phyloP scores from a whole-genome alignment of 352 stramenopile species.

The Aphanomyces stellatus region DNA sequence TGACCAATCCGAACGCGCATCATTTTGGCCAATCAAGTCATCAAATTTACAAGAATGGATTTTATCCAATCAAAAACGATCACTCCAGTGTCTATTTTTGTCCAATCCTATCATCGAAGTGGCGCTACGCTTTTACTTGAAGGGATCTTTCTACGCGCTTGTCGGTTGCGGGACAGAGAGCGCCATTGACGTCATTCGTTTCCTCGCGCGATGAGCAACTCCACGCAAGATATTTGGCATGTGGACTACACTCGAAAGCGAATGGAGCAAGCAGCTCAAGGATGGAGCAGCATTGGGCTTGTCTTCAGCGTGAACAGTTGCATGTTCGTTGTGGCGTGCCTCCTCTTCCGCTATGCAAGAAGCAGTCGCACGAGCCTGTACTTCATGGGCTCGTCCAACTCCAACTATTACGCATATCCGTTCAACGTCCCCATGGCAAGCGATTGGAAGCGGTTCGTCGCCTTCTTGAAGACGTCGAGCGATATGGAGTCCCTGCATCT shows the following conservation, averaged over 20 bases:
- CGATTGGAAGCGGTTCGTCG: constrained; percentile 4
- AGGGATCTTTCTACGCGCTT: background rate
- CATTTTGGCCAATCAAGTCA: background rate
- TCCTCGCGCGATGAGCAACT: background rate
- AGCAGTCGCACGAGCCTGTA: constrained; percentile 18
- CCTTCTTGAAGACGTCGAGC: background rate
- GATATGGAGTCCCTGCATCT: constrained; percentile 9
- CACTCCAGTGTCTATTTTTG: background rate
- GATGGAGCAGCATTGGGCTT: constrained; percentile 13
- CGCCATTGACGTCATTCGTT: background rate
- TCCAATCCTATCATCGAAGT: background rate
- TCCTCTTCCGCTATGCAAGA: constrained; percentile 1
- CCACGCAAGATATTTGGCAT: constrained; percentile 16
- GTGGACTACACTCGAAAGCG: constrained; percentile 18
- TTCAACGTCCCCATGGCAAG: background rate
- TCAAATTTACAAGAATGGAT: background rate
- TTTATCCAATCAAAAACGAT: background rate
- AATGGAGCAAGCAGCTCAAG: constrained; percentile 15
- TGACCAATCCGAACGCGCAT: background rate
- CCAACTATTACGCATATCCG: background rate
- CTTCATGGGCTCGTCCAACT: constrained; percentile 6
- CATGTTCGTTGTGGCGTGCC: constrained; percentile 6
- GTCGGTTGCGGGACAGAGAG: background rate
- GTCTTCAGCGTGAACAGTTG: constrained; percentile 13
- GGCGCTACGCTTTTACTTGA: background rate